phyloP scores from a whole-genome alignment of 2,329 filamentous ascomycete species.

The Penicillium sp. region DNA sequence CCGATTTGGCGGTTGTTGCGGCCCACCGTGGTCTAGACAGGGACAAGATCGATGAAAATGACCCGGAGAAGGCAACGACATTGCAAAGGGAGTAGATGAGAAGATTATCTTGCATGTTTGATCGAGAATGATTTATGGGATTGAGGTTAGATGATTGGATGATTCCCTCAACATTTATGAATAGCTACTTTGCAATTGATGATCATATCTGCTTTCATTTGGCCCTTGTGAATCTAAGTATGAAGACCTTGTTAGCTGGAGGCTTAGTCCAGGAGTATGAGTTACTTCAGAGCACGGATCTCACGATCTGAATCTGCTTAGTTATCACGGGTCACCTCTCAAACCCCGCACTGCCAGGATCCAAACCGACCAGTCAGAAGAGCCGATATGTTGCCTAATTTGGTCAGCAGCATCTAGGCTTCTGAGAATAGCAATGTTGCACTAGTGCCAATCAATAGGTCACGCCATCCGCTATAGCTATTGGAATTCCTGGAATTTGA shows the following conservation, averaged over 20 bases:
- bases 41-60: constrained; percentile 14
- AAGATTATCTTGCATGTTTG: background rate
- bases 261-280: background rate
- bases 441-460: background rate
- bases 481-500: background rate
- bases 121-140: background rate
- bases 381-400: background rate
- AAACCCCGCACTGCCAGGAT: background rate
- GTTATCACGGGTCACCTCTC: constrained; percentile 9
- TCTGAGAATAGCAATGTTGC: background rate
- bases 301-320: constrained; percentile 21
- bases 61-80: constrained; percentile 30
- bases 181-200: background rate
- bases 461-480: constrained; percentile 5
- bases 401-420: background rate
- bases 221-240: background rate
- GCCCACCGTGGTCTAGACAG: constrained; percentile 31
- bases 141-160: background rate
- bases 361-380: background rate
- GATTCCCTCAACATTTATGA: background rate
- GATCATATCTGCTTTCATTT: background rate
- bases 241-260: background rate
- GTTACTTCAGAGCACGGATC: background rate
- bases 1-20: constrained; percentile 46
- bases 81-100: background rate